Evolutionary conservation across 2,329 filamentous ascomycete genomes (phyloP), one percentile per base, ranked within the genome.

Genomic region (Trematosphaeria pertusa): DNA sequence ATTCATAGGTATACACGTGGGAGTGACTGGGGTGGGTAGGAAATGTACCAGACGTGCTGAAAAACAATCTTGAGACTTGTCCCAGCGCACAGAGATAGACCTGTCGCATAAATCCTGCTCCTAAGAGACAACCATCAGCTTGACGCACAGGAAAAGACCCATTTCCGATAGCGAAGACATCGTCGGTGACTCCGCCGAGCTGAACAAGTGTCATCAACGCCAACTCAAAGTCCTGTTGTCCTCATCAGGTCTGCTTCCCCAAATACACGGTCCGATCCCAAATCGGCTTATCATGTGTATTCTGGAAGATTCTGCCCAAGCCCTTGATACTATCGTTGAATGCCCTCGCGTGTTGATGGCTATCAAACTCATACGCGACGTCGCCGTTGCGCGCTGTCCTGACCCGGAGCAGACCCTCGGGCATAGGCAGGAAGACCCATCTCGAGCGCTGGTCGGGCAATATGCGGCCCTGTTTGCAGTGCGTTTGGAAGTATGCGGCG

Each of bases 361-460:
- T 50, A 6, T 58, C 54, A 39, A 64, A 64, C n/a, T 61, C 59
- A 43, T 46, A 61, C 4, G 47, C 54, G 2, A 58, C 44, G 36
- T 62, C 58, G 4, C 56, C 61, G 24, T 38, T 20, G 9, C 37
- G 35, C 12, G 59, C 56, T 3, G 57, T 61, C 2, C 57, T 31
- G 14, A 61, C 59, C 18, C 58, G 39, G 19, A 58, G 17, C 15
- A 61, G 43, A 3, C 57, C 59, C 4, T 50, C 40, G 5, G 59
- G 61, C 50, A 62, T 45, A 2, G 59, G 59, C 4, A 64, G 43
- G 31, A 53, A 62, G 3, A 64, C 57, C 53, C 57, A 61, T 24
- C 35, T 38, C n/a, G 43, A 39, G 21, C 41, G 41, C 18, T 52
- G 48, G 22, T 43, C 37, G 10, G 39, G 28, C 3, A 62, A 28